phyloP scores from a whole-genome alignment of 1,284 basidiomycete genomes.

The Naganishia sp. region DNA sequence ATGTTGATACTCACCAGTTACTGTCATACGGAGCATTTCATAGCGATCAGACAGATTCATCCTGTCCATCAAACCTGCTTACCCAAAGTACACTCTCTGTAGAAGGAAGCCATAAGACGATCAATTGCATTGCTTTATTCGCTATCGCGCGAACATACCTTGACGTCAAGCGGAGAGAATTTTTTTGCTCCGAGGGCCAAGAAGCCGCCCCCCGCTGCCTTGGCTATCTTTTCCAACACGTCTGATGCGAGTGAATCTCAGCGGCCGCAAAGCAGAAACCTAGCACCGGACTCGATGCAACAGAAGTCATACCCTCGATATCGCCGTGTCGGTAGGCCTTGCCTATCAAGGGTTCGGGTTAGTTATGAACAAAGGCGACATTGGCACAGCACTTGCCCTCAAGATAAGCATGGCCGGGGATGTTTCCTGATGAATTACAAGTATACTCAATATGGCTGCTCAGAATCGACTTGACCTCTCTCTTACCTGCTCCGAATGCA shows the following conservation, averaged over 20 bases:
- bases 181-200: constrained; percentile 69
- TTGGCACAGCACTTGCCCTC: constrained; percentile 37
- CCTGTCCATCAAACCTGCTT: background rate
- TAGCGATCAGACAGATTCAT: too few species aligned
- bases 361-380: background rate
- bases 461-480: background rate
- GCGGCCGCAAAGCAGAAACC: constrained; percentile 12
- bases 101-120: background rate
- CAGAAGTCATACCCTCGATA: constrained; percentile 62
- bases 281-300: background rate
- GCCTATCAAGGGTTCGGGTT: constrained; percentile 41
- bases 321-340: constrained; percentile 82
- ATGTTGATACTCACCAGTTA: constrained; percentile 5
- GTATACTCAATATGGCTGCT: background rate
- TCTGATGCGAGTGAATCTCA: constrained; percentile 53
- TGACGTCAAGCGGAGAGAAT: constrained; percentile 58
- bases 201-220: constrained; percentile 64
- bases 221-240: constrained; percentile 64
- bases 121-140: background rate
- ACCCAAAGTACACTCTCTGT: constrained; percentile 23
- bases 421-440: constrained; percentile 43
- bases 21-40: background rate
- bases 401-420: constrained; percentile 53
- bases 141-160: constrained; percentile 34
- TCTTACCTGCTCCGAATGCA: constrained; percentile 51